These are phyloP conservation scores for Cyberlindnera samutprakarnensis DNA, from an alignment of 805 yeast species.

Conservation along the genomic window DNA sequence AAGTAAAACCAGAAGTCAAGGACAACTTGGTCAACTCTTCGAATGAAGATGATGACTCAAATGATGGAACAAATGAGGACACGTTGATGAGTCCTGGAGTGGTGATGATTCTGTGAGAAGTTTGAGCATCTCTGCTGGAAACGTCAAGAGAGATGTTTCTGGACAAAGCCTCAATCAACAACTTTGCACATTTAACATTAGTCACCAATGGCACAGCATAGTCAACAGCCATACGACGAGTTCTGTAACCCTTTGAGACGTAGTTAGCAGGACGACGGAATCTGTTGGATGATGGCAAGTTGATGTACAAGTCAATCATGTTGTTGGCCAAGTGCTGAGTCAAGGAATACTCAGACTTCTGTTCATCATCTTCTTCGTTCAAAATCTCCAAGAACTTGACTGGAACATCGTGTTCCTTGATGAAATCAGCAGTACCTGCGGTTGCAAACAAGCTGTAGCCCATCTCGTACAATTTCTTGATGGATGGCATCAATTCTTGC, in stretches of 20 bases:
- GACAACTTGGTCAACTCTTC: constrained; percentile 64
- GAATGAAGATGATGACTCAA: constrained; percentile 45
- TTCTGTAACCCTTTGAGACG: constrained; percentile 93
- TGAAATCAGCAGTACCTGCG: constrained; percentile 98
- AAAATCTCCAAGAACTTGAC: constrained; percentile 92
- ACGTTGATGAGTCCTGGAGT: constrained; percentile 86
- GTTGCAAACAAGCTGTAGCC: constrained; percentile 94
- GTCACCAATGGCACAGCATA: constrained; percentile 96
- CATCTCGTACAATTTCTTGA: constrained; percentile 67
- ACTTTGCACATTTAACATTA: constrained; percentile 94
- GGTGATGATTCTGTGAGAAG: constrained; percentile 75
- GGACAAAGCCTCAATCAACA: constrained; percentile 88
- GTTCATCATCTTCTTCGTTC: constrained; percentile 61
- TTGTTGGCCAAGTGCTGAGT: constrained; percentile 95
- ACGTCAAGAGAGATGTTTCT: constrained; percentile 62
- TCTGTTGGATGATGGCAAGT: constrained; percentile 93
- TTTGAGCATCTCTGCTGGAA: constrained; percentile 76
- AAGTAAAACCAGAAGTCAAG: constrained; percentile 82
- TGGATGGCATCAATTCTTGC: constrained; percentile 84
- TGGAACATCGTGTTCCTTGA: constrained; percentile 89
- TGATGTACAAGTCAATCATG: constrained; percentile 91
- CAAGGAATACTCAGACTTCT: constrained; percentile 89
- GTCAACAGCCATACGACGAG: constrained; percentile 99
- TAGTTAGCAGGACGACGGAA: constrained; percentile 98
- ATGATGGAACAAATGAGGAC: constrained; percentile 68